Evolutionary conservation across 1,139 yeast species (phyloP).

Genomic region (Yamadazyma atlantica): DNA sequence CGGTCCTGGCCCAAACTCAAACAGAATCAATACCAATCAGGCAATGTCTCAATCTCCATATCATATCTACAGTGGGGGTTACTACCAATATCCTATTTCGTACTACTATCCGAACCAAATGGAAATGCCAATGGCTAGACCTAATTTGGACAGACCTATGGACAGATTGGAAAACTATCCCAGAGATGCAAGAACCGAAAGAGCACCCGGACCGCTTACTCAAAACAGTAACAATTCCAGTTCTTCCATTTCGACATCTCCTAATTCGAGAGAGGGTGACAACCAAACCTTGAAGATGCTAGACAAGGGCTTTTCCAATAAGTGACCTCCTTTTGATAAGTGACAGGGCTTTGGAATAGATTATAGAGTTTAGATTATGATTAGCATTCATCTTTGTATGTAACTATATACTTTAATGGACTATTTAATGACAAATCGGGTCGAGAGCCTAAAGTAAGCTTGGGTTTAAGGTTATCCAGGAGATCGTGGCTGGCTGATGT

Average conservation of each 20-base stretch:
- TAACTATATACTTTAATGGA: neutral
- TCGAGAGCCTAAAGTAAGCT: no score
- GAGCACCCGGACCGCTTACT: neutral
- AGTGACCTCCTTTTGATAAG: no score
- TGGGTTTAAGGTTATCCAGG: no score
- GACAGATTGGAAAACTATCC: neutral
- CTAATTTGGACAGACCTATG: neutral
- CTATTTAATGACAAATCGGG: no score
- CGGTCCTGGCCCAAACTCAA: no score
- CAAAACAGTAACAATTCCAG: neutral
- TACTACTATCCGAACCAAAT: neutral
- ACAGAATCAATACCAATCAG: no score
- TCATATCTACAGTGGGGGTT: neutral
- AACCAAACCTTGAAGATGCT: constrained; percentile 15
- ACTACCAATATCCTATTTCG: neutral
- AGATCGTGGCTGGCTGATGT: no score
- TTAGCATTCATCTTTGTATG: neutral
- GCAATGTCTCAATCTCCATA: neutral
- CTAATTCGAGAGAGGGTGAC: constrained; percentile 9
- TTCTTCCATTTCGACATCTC: constrained; percentile 6
- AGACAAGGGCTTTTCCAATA: constrained; percentile 13
- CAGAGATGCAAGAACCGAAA: neutral
- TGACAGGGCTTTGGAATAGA: no score
- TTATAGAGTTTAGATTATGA: no score
- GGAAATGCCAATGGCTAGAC: neutral